Base-by-base conservation (phyloP, 768 basidiomycete species). In the Collybiopsis luxurians region DNA sequence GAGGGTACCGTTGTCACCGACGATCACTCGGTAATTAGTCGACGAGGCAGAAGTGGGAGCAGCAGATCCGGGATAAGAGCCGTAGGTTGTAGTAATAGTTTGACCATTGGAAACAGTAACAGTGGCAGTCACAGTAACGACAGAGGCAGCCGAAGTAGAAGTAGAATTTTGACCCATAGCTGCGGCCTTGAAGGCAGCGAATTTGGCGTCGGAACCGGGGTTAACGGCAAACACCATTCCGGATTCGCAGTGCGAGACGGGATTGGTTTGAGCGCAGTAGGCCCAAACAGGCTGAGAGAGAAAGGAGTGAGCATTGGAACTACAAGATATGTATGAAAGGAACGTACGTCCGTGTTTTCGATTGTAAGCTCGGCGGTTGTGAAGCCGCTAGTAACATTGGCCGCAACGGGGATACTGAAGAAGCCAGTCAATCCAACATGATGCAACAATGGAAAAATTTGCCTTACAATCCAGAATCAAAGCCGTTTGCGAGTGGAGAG, bases 181-280 rank as follows among this genome's bases (percentile, higher is more conserved):
- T 19, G 77, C 77, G 19, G 78, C 73, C 64, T 81, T 73, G 77
- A 86, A 87, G 3, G 78, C 76, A 4, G 72, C 66, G 58, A 86
- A 78, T 23, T 81, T 71, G 68, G 73, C 67, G 34, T 51, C 50
- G 21, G 50, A 51, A 15, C 78, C 82, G 2, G 85, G 79, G 64
- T 88, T 88, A 62, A 86, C 70, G 24, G 84, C 81, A 65, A 86
- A 84, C 28, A 87, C 85, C 86, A 86, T 87, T 15, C 61, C 59
- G 31, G 72, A 66, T 56, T 72, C 64, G 56, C 85, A 86, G 66
- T 87, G 85, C 6, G 31, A 34, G 31, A 34, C 31, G 31, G 31
- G 31, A 50, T 70, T 69, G 15, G 69, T 67, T 65, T 86, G 85
- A 17, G 75, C 70, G 66, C 85, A 86, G 69, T 76, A 86, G 9